phyloP scores from a whole-genome alignment of 305 asterid species.

The Solanum hybrid region DNA sequence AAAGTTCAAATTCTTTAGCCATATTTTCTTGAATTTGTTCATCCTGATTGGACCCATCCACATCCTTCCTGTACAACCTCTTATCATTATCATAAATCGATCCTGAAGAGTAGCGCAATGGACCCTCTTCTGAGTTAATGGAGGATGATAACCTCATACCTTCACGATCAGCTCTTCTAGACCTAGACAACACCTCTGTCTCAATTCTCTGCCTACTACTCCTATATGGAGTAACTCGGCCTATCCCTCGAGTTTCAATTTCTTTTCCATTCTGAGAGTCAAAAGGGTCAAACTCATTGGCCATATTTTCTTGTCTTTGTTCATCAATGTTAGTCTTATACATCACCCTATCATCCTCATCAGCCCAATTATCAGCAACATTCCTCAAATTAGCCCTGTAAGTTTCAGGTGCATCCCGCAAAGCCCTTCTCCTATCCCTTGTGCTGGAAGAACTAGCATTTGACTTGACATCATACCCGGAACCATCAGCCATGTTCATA shows the following conservation, averaged over 20 bases:
- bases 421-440: slow-evolving; percentile 34
- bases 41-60: slow-evolving; percentile 2
- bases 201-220: slow-evolving; percentile 24
- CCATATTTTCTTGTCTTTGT: slow-evolving; percentile 12
- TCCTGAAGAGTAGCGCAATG: slow-evolving; percentile 5
- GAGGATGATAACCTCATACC: slow-evolving; percentile 17
- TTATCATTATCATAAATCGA: slow-evolving; percentile 10
- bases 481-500: slow-evolving; percentile 35
- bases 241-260: slow-evolving; percentile 20
- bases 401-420: slow-evolving; percentile 23
- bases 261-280: slow-evolving; percentile 15
- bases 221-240: slow-evolving; percentile 12
- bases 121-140: slow-evolving; percentile 15
- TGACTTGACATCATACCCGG: slow-evolving; percentile 52
- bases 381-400: slow-evolving; percentile 14
- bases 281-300: slow-evolving; percentile 25
- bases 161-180: slow-evolving; percentile 26
- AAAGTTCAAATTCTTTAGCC: slow-evolving; percentile 1
- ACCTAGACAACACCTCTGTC: slow-evolving; percentile 25
- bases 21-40: neutral
- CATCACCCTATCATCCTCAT: slow-evolving; percentile 20
- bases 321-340: slow-evolving; percentile 17
- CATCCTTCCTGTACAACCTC: slow-evolving; percentile 4
- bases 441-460: slow-evolving; percentile 40
- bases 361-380: slow-evolving; percentile 21